Base-by-base conservation (phyloP, 306 rosid genomes). In the Casuarina cunninghamiana region DNA sequence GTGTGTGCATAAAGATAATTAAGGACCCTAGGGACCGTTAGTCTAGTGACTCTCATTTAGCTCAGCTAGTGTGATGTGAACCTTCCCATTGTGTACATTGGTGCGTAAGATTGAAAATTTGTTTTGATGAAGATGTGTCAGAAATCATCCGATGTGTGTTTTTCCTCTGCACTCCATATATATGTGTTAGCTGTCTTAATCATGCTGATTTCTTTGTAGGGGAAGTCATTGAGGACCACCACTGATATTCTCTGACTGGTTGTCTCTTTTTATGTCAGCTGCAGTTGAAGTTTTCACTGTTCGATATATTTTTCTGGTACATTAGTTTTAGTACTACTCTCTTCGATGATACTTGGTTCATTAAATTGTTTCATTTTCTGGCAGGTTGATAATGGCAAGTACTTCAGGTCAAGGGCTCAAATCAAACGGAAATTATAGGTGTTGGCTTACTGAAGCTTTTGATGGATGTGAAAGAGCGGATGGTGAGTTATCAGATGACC, bases 391-490 rank as follows among this genome's bases (percentile, higher is more conserved):
- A 37, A 76, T 76, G 73, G 79, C 73, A 50, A 65, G 79, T 65
- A 66, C 79, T 62, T 76, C 79, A 4, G 73, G 69, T 32, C 73
- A 45, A n/a, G 79, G 73, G 38, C 38, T 49, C 41, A n/a, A 9
- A 50, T 41, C 73, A n/a, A 53, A 39, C 41, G 39, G 73, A 66
- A 66, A 76, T 44, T 76, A 76, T 11, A 76, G 79, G 79, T 44
- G 72, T 53, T 76, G 73, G 79, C 71, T 76, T 48, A 58, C 55
- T 37, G 79, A 76, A 76, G 66, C 66, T 53, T 76, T 65, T 65
- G 73, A 49, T 39, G 63, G 79, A 10, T 50, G 66, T 76, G 73
- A 76, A 16, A 39, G 73, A 76, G 79, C 73, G 38, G 79, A 76
- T 50, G 79, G 50, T 38, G 73, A 76, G 62, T 37, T 76, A 41